These are phyloP conservation scores for Mentha longifolia DNA, from an alignment of 257 asterid genomes.

Conservation along the genomic window DNA sequence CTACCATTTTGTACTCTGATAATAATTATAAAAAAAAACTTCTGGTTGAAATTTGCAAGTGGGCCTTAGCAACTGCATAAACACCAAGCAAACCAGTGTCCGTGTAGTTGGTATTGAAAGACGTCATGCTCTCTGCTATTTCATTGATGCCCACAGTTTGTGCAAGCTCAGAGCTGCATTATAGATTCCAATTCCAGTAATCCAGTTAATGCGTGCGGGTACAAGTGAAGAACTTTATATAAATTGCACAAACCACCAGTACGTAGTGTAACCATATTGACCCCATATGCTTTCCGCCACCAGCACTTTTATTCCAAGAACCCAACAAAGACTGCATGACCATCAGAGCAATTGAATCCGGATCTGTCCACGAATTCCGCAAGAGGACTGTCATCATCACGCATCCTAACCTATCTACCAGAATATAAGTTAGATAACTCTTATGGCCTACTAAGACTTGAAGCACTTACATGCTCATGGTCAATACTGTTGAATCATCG, in stretches of 20 bases:
- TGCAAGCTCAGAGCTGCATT: slow-evolving; percentile 72
- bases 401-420: slow-evolving; percentile 60
- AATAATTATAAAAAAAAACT: background rate
- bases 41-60: background rate
- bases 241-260: background rate
- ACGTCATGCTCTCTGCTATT: slow-evolving; percentile 89
- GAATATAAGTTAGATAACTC: slow-evolving; percentile 23
- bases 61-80: slow-evolving; percentile 86
- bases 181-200: slow-evolving; percentile 24
- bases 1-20: background rate
- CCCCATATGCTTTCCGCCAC: slow-evolving; percentile 93
- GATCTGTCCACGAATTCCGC: slow-evolving; percentile 88
- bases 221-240: background rate
- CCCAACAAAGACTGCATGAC: slow-evolving; percentile 87
- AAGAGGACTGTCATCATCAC: slow-evolving; percentile 69
- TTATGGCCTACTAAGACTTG: background rate
- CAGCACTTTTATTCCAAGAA: slow-evolving; percentile 74
- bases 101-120: slow-evolving; percentile 83
- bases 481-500: background rate
- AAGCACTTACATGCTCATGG: background rate
- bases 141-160: slow-evolving; percentile 76
- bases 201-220: slow-evolving; percentile 27
- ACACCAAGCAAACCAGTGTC: slow-evolving; percentile 96
- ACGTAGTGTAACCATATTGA: slow-evolving; percentile 37
- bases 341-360: slow-evolving; percentile 68